These are phyloP conservation scores for Pichia kluyveri DNA, from an alignment of 805 yeast species.

Conservation along the genomic window DNA sequence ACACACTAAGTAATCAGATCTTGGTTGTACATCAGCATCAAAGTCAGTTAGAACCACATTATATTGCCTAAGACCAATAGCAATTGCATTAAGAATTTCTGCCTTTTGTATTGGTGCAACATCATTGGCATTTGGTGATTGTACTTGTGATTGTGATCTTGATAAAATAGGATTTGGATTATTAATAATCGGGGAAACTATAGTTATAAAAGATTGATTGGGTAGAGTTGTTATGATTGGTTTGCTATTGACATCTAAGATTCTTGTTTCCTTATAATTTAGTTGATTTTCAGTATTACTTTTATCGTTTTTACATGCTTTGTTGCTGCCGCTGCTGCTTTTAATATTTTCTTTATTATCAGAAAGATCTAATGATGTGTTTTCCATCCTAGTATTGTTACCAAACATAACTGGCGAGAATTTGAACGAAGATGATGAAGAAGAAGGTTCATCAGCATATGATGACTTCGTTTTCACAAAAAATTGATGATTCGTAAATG, in stretches of 20 bases:
- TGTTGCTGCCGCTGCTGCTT: too few species aligned
- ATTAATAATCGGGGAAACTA: not conserved
- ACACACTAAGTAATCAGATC: conserved; percentile 20
- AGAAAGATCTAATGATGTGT: too few species aligned
- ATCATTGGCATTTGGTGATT: not conserved
- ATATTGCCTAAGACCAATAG: conserved; percentile 19
- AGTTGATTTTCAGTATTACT: too few species aligned
- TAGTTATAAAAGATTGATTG: too few species aligned
- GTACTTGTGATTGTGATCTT: too few species aligned
- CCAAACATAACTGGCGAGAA: not conserved
- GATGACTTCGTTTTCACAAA: not conserved
- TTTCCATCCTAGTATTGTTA: not conserved
- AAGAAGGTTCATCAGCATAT: not conserved
- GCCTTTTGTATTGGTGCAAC: not conserved
- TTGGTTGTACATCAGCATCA: conserved; percentile 12
- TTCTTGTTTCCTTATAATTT: too few species aligned
- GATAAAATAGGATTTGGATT: not conserved
- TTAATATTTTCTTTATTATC: too few species aligned
- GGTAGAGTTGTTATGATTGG: too few species aligned
- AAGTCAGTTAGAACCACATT: conserved; percentile 14
- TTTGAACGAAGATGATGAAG: not conserved
- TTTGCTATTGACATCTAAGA: too few species aligned
- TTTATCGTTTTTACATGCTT: too few species aligned
- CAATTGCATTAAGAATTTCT: conserved; percentile 9
- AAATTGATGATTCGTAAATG: not conserved